Conservation (phyloP, 1,284 basidiomycete species). For the Ustilago bromivora region DNA sequence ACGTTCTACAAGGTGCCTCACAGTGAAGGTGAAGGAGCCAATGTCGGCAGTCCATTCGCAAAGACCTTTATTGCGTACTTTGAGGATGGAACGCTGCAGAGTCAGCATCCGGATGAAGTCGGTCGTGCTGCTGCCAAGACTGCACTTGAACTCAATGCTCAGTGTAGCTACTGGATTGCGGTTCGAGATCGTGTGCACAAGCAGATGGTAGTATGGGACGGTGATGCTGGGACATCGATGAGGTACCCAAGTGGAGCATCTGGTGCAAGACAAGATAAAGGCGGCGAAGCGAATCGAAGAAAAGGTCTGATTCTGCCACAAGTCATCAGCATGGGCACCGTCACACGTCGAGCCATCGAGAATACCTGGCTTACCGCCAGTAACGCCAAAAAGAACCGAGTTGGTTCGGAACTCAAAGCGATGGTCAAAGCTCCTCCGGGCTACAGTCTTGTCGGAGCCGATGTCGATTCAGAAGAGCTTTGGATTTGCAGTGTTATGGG, state of each 20-base stretch:
- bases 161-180: slow-evolving; percentile 98
- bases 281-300: slow-evolving; percentile 71
- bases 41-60: slow-evolving; percentile 90
- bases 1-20: slow-evolving; percentile 93
- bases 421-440: slow-evolving; percentile 95
- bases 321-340: slow-evolving; percentile 97
- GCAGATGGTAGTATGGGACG: slow-evolving; percentile 92
- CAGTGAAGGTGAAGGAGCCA: slow-evolving; percentile 91
- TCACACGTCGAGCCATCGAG: slow-evolving; percentile 96
- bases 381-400: slow-evolving; percentile 96
- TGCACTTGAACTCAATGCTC: slow-evolving; percentile 90
- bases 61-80: slow-evolving; percentile 91
- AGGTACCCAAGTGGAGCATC: slow-evolving; percentile 42
- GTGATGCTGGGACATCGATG: slow-evolving; percentile 72
- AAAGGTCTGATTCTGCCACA: slow-evolving; percentile 95
- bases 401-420: slow-evolving; percentile 96
- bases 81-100: slow-evolving; percentile 77
- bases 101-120: slow-evolving; percentile 67
- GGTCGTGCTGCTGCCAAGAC: slow-evolving; percentile 81
- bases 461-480: slow-evolving; percentile 97
- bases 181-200: slow-evolving; percentile 90
- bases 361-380: slow-evolving; percentile 98
- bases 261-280: slow-evolving; percentile 41
- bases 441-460: slow-evolving; percentile 94
- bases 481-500: slow-evolving; percentile 99